These are phyloP conservation scores for Leishmania guyanensis DNA, from an alignment of 208 protist species.

Conservation along the genomic window DNA sequence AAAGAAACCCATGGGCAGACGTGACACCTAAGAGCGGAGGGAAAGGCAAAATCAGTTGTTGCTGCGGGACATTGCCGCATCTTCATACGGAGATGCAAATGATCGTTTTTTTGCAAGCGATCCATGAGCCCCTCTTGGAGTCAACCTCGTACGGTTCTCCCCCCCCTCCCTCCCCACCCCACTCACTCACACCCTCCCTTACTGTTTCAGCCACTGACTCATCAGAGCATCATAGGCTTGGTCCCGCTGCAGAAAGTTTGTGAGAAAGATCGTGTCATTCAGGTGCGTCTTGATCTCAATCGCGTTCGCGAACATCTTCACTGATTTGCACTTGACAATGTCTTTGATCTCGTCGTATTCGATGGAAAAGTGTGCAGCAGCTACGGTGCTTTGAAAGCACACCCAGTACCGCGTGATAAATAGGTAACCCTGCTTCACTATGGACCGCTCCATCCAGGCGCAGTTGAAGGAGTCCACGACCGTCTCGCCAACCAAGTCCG, in stretches of 20 bases:
- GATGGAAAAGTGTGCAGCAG: conserved; percentile 48
- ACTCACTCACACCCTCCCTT: background rate
- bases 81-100: background rate
- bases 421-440: conserved; percentile 57
- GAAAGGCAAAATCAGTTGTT: background rate
- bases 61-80: background rate
- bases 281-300: conserved; percentile 73
- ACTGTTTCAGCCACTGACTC: conserved; percentile 78
- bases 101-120: background rate
- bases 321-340: conserved; percentile 64
- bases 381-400: conserved; percentile 60
- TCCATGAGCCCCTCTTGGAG: background rate
- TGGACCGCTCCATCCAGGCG: conserved; percentile 44
- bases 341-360: conserved; percentile 88
- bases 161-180: background rate
- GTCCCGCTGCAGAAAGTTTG: conserved; percentile 71
- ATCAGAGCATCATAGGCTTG: conserved; percentile 72
- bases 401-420: conserved; percentile 74
- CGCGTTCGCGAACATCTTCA: conserved; percentile 71
- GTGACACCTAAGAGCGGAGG: background rate
- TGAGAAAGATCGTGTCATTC: conserved; percentile 62
- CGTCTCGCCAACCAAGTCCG: conserved; percentile 50
- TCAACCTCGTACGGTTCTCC: background rate
- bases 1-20: background rate
- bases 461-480: conserved; percentile 69